phyloP scores from a whole-genome alignment of 306 rosid genomes.

The Glycyrrhiza uralensis region DNA sequence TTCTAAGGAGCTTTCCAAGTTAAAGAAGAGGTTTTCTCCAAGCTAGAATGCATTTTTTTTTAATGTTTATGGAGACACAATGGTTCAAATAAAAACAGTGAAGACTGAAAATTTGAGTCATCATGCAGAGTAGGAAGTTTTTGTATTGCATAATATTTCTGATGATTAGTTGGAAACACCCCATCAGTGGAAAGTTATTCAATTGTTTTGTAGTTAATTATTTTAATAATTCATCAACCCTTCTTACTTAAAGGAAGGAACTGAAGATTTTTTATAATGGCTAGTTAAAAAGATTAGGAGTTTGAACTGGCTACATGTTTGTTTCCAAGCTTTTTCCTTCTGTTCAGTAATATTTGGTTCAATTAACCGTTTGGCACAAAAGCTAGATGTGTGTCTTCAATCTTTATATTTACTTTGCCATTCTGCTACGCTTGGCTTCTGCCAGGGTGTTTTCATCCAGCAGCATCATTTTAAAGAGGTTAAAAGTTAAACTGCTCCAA shows the following conservation, averaged over 20 bases:
- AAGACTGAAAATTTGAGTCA: background rate
- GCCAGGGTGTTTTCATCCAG: slow-evolving; percentile 12
- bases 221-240: slow-evolving; percentile 3
- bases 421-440: slow-evolving; percentile 5
- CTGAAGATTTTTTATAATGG: background rate
- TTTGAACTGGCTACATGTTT: background rate
- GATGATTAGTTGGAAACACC: background rate
- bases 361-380: slow-evolving; percentile 9
- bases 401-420: slow-evolving; percentile 22
- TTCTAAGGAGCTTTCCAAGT: slow-evolving; percentile 54
- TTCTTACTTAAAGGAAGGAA: background rate
- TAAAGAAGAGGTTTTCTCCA: slow-evolving; percentile 57
- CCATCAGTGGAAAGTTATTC: background rate
- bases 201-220: slow-evolving; percentile 18
- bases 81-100: slow-evolving; percentile 7
- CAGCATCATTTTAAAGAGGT: slow-evolving; percentile 27
- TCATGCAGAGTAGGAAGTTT: background rate
- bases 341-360: background rate
- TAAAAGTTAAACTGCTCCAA: slow-evolving; percentile 26
- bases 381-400: background rate
- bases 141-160: background rate
- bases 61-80: background rate
- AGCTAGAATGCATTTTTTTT: slow-evolving; percentile 14
- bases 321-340: background rate
- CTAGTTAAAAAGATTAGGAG: background rate